A percentile compares a stretch with the other conserved stretches of the same genome.
Evolutionary conservation across 2,329 filamentous ascomycete genomes (phyloP).

Genomic region (Monosporascus sp.): DNA sequence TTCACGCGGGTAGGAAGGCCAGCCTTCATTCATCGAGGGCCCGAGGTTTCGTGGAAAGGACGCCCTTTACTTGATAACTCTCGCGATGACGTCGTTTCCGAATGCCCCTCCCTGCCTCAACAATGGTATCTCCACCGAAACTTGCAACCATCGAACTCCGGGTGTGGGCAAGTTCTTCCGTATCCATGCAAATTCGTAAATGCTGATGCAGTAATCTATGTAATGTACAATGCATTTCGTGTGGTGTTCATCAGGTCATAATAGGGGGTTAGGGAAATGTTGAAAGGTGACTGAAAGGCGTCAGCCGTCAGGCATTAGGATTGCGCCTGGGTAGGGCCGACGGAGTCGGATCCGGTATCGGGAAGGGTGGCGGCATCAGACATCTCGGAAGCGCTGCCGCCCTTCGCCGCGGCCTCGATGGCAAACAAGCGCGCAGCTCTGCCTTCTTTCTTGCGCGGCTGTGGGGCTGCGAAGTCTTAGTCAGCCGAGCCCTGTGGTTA

Average conservation of each 20-base stretch:
- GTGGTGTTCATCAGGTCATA: background rate
- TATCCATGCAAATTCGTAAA: background rate
- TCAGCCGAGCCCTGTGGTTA: constrained; percentile 6
- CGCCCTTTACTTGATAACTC: too few relatives aligned
- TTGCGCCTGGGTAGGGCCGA: background rate
- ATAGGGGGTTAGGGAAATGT: background rate
- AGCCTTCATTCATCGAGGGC: too few relatives aligned
- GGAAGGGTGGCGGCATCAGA: constrained; percentile 18
- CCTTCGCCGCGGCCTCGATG: constrained; percentile 23
- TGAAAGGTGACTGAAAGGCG: background rate
- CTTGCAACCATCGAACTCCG: background rate
- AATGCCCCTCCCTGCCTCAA: too few relatives aligned
- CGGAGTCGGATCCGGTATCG: constrained; percentile 8
- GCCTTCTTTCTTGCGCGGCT: constrained; percentile 32
- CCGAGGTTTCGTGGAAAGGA: too few relatives aligned
- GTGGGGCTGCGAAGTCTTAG: constrained; percentile 20
- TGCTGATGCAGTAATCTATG: background rate
- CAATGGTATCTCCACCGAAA: background rate
- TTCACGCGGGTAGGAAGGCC: too few relatives aligned
- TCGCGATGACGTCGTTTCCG: too few relatives aligned
- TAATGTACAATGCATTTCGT: background rate
- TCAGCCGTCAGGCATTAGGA: background rate
- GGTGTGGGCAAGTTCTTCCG: background rate
- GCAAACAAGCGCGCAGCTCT: constrained; percentile 27
- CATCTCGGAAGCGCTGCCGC: constrained; percentile 18